A percentile compares a stretch with the other conserved stretches of the same genome.
Evolutionary conservation across 2,329 filamentous ascomycete genomes (phyloP).

Genomic region (Penicillium oxalicum): DNA sequence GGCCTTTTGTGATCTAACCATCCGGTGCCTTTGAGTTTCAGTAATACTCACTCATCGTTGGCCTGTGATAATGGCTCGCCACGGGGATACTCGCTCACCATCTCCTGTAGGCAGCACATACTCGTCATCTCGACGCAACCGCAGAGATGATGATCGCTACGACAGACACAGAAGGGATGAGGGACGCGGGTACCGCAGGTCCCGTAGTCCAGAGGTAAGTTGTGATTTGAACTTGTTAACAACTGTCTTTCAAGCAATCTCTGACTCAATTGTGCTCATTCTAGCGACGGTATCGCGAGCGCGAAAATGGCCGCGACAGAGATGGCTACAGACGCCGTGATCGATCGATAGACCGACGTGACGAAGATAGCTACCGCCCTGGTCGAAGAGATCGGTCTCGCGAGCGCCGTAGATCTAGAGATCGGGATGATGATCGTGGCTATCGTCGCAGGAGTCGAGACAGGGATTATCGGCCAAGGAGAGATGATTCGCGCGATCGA

Average conservation of each 20-base stretch:
- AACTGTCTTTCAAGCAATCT: background rate
- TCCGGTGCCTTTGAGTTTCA: constrained; percentile 31
- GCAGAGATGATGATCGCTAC: constrained; percentile 49
- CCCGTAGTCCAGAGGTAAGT: constrained; percentile 46
- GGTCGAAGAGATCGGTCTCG: constrained; percentile 56
- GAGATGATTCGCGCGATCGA: constrained; percentile 68
- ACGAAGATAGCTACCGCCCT: constrained; percentile 58
- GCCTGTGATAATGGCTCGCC: constrained; percentile 55
- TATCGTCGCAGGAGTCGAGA: constrained; percentile 61
- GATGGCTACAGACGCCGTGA: constrained; percentile 61
- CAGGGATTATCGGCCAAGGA: constrained; percentile 61
- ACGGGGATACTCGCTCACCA: constrained; percentile 72
- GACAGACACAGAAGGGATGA: constrained; percentile 50
- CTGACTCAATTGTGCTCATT: background rate
- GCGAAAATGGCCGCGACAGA: constrained; percentile 52
- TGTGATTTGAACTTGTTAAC: background rate
- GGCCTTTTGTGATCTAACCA: constrained; percentile 12
- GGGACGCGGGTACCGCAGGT: constrained; percentile 42
- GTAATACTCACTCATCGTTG: constrained; percentile 48
- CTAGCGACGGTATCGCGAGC: constrained; percentile 50
- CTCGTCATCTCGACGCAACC: constrained; percentile 61
- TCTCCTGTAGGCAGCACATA: constrained; percentile 83
- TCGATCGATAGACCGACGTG: constrained; percentile 54
- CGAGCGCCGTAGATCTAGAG: constrained; percentile 58
- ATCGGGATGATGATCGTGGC: constrained; percentile 52